phyloP scores from a whole-genome alignment of 2,329 filamentous ascomycete species.

The Clarireedia sp. region DNA sequence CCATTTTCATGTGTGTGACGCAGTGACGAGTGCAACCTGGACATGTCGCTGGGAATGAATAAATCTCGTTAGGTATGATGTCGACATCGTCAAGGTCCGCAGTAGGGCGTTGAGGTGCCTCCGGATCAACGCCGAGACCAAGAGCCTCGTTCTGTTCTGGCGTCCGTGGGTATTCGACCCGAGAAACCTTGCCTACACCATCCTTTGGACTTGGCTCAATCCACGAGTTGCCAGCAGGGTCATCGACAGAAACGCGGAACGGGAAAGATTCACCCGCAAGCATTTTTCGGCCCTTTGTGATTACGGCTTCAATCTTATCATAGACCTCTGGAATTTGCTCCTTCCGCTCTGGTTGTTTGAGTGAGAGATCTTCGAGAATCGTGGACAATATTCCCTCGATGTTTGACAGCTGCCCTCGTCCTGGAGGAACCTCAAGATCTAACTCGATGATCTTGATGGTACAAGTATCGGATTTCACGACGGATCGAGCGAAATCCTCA shows the following conservation, averaged over 20 bases:
- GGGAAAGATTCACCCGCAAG: conserved; percentile 70
- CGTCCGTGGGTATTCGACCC: conserved; percentile 75
- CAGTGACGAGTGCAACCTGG: conserved; percentile 83
- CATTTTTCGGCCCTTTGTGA: conserved; percentile 69
- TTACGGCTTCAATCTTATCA: conserved; percentile 68
- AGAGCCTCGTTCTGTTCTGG: conserved; percentile 80
- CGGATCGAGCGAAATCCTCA: conserved; percentile 73
- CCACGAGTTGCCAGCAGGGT: conserved; percentile 92
- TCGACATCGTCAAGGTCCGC: conserved; percentile 49
- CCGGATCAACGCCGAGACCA: conserved; percentile 54
- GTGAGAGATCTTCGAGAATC: conserved; percentile 71
- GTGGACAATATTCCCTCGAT: conserved; percentile 78
- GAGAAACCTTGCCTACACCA: conserved; percentile 78
- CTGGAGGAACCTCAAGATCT: conserved; percentile 86
- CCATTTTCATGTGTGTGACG: conserved; percentile 96
- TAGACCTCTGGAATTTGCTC: conserved; percentile 69
- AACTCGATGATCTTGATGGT: conserved; percentile 82
- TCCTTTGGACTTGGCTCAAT: conserved; percentile 81
- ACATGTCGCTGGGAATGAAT: conserved; percentile 85
- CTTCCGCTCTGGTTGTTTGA: conserved; percentile 77
- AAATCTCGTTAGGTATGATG: conserved; percentile 85
- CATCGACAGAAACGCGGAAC: conserved; percentile 81
- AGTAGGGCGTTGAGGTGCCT: conserved; percentile 39
- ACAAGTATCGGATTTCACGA: conserved; percentile 87
- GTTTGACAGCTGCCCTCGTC: conserved; percentile 86